Evolutionary conservation across 768 basidiomycete genomes (phyloP), one percentile per base, ranked within the genome.

Genomic region (Heimioporus sp.): DNA sequence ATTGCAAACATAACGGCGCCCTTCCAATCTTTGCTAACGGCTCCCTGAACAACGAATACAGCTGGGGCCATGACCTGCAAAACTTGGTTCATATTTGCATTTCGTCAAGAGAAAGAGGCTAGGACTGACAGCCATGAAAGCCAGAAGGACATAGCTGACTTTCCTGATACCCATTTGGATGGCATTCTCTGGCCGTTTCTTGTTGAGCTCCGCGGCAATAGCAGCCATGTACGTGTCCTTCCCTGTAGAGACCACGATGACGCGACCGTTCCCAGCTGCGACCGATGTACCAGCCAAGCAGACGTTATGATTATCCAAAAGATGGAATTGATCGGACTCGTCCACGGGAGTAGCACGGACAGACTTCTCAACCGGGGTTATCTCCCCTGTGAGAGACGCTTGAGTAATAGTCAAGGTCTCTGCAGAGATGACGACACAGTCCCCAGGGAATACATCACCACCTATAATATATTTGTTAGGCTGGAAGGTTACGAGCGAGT

Each of bases 311-410:
- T 68, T 72, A 28, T 71, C 57, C 51, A 71, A 57, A 38, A 72
- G 62, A 49, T 65, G 53, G 41, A 72, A 60, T 4, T 46, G 42
- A 9, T 62, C 58, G 13, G 58, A 58, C 20, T 54, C 56, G 36
- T 56, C 46, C 30, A 48, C 31, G 5, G 60, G 40, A 17, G 40
- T 51, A 15, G 58, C 35, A 17, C 68, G 61, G 16, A 56, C 37
- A 24, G 31, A 36, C 51, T 71, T 71, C 38, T 71, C 70, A 24
- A 73, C 42, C n/a, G 70, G 70, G 41, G 72, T 24, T 43, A 72
- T 54, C 60, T 71, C 70, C 37, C 70, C 70, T 13, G 70, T 71
- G 51, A 71, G 66, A 5, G 70, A 71, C 3, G 72, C 72, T 43
- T 71, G 70, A 6, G 70, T 56, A 28, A 71, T n/a, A 11, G 70